Evolutionary conservation across 2,329 filamentous ascomycete genomes (phyloP).

Genomic region (Sporothrix brunneoviolacea): DNA sequence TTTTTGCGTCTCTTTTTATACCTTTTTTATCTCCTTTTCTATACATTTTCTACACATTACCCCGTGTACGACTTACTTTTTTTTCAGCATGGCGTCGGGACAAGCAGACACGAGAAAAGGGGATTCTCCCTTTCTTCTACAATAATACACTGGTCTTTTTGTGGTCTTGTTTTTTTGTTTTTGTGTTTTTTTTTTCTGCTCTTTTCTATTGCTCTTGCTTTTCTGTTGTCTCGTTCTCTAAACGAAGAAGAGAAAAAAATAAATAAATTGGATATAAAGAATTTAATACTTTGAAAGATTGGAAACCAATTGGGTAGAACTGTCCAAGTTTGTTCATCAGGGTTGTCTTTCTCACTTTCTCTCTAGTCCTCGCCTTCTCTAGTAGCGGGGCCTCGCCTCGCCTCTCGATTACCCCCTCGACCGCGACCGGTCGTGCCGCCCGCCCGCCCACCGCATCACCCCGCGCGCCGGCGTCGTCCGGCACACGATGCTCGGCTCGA

Average conservation of each 20-base stretch:
- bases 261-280: conserved; percentile 4
- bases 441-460: not conserved
- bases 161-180: not conserved
- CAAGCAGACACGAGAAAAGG: not conserved
- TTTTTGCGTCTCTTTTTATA: not conserved
- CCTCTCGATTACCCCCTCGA: not conserved
- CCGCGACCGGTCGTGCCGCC: conserved; percentile 1
- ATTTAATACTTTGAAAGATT: not conserved
- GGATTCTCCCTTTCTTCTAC: not conserved
- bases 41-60: no score
- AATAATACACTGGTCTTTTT: not conserved
- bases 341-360: no score
- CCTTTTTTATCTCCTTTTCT: not conserved
- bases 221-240: not conserved
- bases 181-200: not conserved
- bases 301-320: no score
- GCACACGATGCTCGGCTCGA: conserved; percentile 12
- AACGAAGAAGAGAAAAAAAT: not conserved
- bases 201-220: not conserved
- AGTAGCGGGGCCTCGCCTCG: no score
- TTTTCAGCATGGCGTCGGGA: conserved; percentile 8
- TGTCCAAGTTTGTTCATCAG: no score
- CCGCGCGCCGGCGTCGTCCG: not conserved
- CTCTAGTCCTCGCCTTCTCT: no score
- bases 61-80: not conserved